phyloP scores from a whole-genome alignment of 2,329 filamentous ascomycete species.

The Metarhizium sp. region DNA sequence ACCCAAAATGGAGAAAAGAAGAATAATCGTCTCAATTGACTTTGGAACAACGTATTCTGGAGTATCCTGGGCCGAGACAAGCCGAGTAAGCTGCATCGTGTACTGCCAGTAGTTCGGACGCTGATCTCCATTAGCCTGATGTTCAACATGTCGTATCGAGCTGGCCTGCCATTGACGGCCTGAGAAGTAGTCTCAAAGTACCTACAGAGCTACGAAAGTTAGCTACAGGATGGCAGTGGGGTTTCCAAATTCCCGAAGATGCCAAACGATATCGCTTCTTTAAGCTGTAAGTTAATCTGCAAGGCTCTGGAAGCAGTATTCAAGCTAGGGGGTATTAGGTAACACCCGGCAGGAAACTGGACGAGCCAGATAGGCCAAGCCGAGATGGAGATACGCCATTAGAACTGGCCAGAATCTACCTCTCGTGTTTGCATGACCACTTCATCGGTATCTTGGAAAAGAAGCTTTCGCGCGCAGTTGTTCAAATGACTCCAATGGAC shows the following conservation, averaged over 20 bases:
- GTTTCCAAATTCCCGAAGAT: conserved; percentile 35
- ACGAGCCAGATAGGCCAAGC: conserved; percentile 20
- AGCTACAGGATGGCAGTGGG: conserved; percentile 36
- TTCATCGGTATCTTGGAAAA: conserved; percentile 34
- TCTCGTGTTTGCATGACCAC: conserved; percentile 37
- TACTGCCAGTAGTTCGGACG: not conserved
- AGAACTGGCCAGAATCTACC: conserved; percentile 30
- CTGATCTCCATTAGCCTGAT: conserved; percentile 21
- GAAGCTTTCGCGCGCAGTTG: conserved; percentile 30
- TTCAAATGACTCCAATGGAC: conserved; percentile 36
- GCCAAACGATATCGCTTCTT: conserved; percentile 33
- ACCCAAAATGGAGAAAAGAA: conserved; percentile 22
- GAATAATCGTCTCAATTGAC: conserved; percentile 43
- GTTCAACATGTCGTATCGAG: conserved; percentile 31
- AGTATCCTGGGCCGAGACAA: conserved; percentile 41
- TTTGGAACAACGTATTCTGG: conserved; percentile 49
- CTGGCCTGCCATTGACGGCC: conserved; percentile 30
- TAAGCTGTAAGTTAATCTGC: conserved; percentile 31
- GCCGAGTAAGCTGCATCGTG: conserved; percentile 18
- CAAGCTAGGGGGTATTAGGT: not conserved
- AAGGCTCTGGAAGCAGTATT: not conserved
- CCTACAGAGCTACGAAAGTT: conserved; percentile 38
- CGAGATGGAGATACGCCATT: conserved; percentile 25
- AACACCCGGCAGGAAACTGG: conserved; percentile 20
- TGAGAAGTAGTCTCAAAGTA: conserved; percentile 32